Evolutionary conservation across 1,284 basidiomycete genomes (phyloP), one percentile per base, ranked within the genome.

Genomic region (Ganoderma lucidum): DNA sequence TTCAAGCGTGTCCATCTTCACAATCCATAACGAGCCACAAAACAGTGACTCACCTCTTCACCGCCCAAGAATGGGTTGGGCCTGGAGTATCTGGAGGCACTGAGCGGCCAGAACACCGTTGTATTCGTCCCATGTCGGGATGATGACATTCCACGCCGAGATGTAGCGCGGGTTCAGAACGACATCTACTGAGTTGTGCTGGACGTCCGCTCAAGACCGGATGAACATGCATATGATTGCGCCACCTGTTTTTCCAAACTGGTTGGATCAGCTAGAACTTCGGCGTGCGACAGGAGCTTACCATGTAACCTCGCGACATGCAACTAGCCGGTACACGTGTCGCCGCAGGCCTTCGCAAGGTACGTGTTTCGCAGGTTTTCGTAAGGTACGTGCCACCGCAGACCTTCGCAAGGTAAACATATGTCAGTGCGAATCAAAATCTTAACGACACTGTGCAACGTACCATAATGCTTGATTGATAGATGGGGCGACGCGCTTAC

Each of bases 41-140:
- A 58, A 12, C 5, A 37, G 35, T 58, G 56, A 58, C 56, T 58
- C 56, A 58, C 56, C 32, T 17, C 56, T 37, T n/a, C 30, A 37
- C 17, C 8, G 17, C 17, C 56, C 32, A 58, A n/a, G 17, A 32
- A 37, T 19, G 56, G 30, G 17, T 37, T 12, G 30, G 35, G 15
- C 8, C 56, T 32, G 8, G 6, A 19, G 30, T 4, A 15, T 55
- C 53, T 17, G 35, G 35, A 58, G 17, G 32, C 14, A 37, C 9
- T 8, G 17, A 23, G 32, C 53, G 32, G 28, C 10, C 12, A 58
- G 19, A 58, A 37, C 19, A 58, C 32, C 30, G 56, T 15, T 32
- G 35, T 58, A n/a, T 15, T 37, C 35, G 35, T 10, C 17, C 17
- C 32, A 58, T 58, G 56, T 37, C 28, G 3, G 19, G 35, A 58